phyloP scores from a whole-genome alignment of 2,329 filamentous ascomycete species.

The Phyllosticta capitalensis region DNA sequence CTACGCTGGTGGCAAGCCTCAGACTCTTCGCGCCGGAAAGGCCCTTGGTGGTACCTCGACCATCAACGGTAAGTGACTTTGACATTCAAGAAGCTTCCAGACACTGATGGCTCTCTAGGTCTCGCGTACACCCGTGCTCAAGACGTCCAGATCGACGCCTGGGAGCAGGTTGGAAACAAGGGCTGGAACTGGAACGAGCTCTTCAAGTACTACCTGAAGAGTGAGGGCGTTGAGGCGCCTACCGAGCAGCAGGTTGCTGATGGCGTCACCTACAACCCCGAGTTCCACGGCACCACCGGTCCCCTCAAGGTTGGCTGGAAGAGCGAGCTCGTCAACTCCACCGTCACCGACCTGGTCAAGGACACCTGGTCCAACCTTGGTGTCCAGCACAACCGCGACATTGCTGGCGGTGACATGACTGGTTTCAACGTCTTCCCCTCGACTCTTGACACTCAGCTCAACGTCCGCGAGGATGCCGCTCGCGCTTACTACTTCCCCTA shows the following conservation, averaged over 20 bases:
- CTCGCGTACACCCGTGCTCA: slow-evolving; percentile 29
- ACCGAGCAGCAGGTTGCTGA: slow-evolving; percentile 13
- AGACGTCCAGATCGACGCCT: slow-evolving; percentile 24
- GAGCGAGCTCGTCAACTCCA: slow-evolving; percentile 18
- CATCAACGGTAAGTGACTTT: slow-evolving; percentile 28
- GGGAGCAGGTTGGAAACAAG: slow-evolving; percentile 24
- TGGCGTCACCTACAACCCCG: slow-evolving; percentile 19
- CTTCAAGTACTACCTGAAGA: slow-evolving; percentile 20
- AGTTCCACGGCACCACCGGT: slow-evolving; percentile 18
- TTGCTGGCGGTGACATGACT: slow-evolving; percentile 35
- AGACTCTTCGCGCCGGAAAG: slow-evolving; percentile 26
- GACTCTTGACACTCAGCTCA: slow-evolving; percentile 30
- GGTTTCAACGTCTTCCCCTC: slow-evolving; percentile 35
- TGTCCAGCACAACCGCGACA: slow-evolving; percentile 31
- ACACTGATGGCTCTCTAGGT: slow-evolving; percentile 9
- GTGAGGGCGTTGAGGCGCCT: slow-evolving; percentile 21
- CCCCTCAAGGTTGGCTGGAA: slow-evolving; percentile 22
- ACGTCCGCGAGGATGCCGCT: slow-evolving; percentile 38
- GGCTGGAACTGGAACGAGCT: slow-evolving; percentile 26
- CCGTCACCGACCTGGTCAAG: slow-evolving; percentile 24
- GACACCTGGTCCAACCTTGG: slow-evolving; percentile 27
- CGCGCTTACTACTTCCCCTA: slow-evolving; percentile 39
- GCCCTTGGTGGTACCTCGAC: slow-evolving; percentile 34
- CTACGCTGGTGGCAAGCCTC: slow-evolving; percentile 19
- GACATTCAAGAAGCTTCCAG: neutral